Evolutionary conservation across 441 rosid species (phyloP).

Genomic region (Rhodomyrtus psidioides): DNA sequence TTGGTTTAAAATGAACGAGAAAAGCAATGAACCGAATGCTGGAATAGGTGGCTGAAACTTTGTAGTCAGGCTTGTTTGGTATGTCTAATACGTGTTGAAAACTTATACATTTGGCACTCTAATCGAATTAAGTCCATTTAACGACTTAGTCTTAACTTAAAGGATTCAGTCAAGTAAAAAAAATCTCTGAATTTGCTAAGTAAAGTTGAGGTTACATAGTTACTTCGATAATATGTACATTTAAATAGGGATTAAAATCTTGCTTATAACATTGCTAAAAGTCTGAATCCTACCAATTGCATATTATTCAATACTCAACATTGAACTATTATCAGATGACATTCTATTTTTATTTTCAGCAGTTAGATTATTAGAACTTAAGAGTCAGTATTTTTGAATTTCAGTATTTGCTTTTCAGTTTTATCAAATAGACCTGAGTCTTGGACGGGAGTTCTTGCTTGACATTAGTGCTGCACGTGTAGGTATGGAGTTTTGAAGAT

Average conservation of each 20-base stretch:
- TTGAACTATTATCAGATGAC: neutral
- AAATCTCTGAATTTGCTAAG: neutral
- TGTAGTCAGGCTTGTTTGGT: neutral
- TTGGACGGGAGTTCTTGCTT: neutral
- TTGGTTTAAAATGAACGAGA: neutral
- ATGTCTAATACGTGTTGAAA: neutral
- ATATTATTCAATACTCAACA: neutral
- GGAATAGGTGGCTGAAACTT: neutral
- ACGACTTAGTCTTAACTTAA: neutral
- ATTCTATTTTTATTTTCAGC: neutral
- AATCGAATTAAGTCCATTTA: neutral
- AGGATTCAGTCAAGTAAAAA: neutral
- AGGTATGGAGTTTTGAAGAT: slow-evolving; percentile 94
- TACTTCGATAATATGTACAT: neutral
- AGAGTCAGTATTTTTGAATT: neutral
- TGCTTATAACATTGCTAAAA: neutral
- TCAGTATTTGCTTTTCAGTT: neutral
- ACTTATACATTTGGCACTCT: neutral
- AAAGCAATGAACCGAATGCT: neutral
- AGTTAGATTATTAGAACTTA: neutral
- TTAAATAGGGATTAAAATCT: neutral
- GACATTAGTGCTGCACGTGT: slow-evolving; percentile 9
- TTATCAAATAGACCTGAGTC: neutral
- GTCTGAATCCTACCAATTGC: neutral
- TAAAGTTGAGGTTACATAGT: neutral